Evolutionary conservation across 805 yeast species (phyloP).

Genomic region (Millerago galiae): DNA sequence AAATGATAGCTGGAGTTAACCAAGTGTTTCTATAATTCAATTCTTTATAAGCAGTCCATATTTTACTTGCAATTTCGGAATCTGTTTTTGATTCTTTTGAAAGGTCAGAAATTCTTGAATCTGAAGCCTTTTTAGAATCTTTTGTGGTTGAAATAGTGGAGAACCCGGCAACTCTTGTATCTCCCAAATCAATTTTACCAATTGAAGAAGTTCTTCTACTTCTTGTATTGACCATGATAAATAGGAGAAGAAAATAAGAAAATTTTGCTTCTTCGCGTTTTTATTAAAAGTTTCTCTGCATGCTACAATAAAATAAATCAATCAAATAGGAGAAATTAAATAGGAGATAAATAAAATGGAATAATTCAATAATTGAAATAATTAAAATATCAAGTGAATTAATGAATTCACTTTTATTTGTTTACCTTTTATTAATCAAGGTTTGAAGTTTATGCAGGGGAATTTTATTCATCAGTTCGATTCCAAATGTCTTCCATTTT

Average conservation of each 20-base stretch:
- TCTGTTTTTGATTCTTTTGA: slow-evolving; percentile 34
- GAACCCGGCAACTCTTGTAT: slow-evolving; percentile 57
- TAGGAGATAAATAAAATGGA: neutral
- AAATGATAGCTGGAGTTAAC: slow-evolving; percentile 55
- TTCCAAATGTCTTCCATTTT: neutral
- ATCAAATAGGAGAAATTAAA: neutral
- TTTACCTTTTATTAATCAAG: too few species aligned
- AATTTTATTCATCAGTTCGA: neutral
- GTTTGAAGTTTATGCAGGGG: too few species aligned
- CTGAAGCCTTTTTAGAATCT: slow-evolving; percentile 34
- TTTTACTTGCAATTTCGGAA: slow-evolving; percentile 46
- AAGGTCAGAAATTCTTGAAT: slow-evolving; percentile 29
- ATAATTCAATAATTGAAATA: too few species aligned
- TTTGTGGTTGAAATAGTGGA: slow-evolving; percentile 55
- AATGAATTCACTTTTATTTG: too few species aligned
- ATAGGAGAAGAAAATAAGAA: neutral
- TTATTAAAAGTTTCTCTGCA: neutral
- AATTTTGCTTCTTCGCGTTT: neutral
- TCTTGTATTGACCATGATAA: slow-evolving; percentile 12
- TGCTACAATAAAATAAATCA: neutral
- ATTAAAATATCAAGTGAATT: too few species aligned
- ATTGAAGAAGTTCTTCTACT: slow-evolving; percentile 59
- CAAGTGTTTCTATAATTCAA: slow-evolving; percentile 56
- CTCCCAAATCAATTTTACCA: slow-evolving; percentile 72
- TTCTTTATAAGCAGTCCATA: slow-evolving; percentile 54